phyloP scores from a whole-genome alignment of 225 moss, liverwort and hornwort genomes.

The Climacium dendroides region DNA sequence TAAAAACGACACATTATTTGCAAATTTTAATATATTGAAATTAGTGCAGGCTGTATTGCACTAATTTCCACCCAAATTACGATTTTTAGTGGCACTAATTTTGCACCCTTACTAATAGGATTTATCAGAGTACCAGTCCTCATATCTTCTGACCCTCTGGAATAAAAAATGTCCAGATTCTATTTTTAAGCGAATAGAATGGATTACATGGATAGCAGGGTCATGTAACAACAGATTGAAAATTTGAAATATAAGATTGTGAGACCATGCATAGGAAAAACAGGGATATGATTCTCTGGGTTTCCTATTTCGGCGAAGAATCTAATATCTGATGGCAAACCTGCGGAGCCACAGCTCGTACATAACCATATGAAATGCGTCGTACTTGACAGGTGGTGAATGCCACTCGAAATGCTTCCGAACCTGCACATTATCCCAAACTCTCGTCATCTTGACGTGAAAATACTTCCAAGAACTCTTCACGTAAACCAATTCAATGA shows the following conservation, averaged over 20 bases:
- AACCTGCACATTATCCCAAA: conserved; percentile 10
- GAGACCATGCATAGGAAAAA: background rate
- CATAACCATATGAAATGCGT: conserved; percentile 56
- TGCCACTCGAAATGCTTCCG: conserved; percentile 58
- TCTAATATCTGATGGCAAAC: conserved; percentile 39
- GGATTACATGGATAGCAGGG: background rate
- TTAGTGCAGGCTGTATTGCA: background rate
- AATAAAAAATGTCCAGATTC: background rate
- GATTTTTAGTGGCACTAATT: background rate
- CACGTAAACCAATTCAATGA: background rate
- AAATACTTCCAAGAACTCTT: background rate
- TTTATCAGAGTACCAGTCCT: background rate
- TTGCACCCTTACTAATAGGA: background rate
- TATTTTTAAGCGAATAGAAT: background rate
- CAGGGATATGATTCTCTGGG: background rate
- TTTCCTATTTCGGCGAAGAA: background rate
- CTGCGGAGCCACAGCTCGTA: conserved; percentile 56
- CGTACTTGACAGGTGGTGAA: conserved; percentile 34
- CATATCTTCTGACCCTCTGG: background rate
- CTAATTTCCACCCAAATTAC: background rate
- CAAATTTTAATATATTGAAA: background rate
- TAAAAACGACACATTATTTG: background rate
- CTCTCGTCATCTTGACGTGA: background rate
- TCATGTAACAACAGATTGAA: background rate
- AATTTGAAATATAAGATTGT: background rate